These are phyloP conservation scores for Cutaneotrichosporon arboriforme DNA, from an alignment of 1,284 basidiomycete genomes.

Conservation along the genomic window DNA sequence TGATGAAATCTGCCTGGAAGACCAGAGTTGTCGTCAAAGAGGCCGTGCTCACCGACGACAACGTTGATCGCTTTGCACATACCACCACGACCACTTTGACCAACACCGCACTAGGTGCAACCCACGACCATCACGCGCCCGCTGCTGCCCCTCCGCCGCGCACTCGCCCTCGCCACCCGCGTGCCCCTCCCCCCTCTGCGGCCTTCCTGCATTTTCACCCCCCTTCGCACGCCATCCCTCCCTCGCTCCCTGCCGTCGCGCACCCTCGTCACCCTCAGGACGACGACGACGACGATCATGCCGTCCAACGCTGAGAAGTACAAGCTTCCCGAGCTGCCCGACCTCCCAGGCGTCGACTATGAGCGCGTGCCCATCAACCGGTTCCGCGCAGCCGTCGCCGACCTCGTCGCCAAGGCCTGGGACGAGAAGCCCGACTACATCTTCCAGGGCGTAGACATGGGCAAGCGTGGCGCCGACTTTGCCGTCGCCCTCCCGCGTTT, in stretches of 20 bases:
- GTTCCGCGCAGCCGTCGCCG: constrained; percentile 78
- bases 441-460: constrained; percentile 75
- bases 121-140: not conserved
- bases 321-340: constrained; percentile 50
- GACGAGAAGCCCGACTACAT: constrained; percentile 65
- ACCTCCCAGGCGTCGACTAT: constrained; percentile 64
- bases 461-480: constrained; percentile 89
- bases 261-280: too few relatives aligned
- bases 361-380: constrained; percentile 69
- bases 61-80: too few relatives aligned
- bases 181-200: not conserved
- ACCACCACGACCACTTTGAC: not conserved
- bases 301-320: constrained; percentile 13
- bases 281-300: too few relatives aligned
- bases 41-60: too few relatives aligned
- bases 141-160: not conserved
- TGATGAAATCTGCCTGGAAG: not conserved
- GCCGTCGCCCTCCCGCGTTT: constrained; percentile 88
- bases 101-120: not conserved
- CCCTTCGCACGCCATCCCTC: not conserved
- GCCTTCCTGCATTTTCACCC: not conserved
- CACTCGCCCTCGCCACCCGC: not conserved
- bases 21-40: too few relatives aligned
- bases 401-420: constrained; percentile 65
- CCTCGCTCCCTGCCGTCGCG: not conserved